A percentile compares a stretch with the other conserved stretches of the same genome.
Evolutionary conservation across 139 green algal species (phyloP).

Genomic region (Auxenochlorella pyrenoidosa): DNA sequence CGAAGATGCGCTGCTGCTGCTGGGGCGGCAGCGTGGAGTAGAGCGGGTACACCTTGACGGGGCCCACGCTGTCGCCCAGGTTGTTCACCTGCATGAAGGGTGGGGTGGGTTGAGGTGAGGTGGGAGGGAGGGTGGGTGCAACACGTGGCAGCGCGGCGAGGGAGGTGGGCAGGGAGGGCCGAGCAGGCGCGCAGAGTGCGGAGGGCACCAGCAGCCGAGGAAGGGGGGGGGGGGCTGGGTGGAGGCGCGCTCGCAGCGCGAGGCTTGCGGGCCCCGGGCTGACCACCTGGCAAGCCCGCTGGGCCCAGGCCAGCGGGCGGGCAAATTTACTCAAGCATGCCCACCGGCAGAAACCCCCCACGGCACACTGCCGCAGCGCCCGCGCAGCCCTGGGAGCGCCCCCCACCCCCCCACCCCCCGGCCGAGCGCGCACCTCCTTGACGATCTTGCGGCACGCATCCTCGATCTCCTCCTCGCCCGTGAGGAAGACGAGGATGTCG

Average conservation of each 20-base stretch:
- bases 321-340: too few species aligned
- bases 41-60: slow-evolving; percentile 94
- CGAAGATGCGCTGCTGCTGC: slow-evolving; percentile 98
- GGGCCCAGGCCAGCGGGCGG: too few species aligned
- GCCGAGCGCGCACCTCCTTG: slow-evolving; percentile 79
- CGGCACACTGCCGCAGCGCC: too few species aligned
- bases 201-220: not conserved
- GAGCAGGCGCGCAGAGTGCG: not conserved
- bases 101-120: not conserved
- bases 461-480: slow-evolving; percentile 99
- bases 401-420: slow-evolving; percentile 47
- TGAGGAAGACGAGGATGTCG: slow-evolving; percentile 99
- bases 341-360: too few species aligned
- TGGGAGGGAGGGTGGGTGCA: not conserved
- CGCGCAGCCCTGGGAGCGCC: not conserved
- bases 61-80: slow-evolving; percentile 71
- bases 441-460: slow-evolving; percentile 95
- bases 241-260: too few species aligned
- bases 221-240: too few species aligned
- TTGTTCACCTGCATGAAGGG: slow-evolving; percentile 38
- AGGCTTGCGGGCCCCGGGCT: too few species aligned
- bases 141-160: too few species aligned
- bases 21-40: slow-evolving; percentile 97
- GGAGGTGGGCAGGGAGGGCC: not conserved
- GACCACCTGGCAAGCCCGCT: too few species aligned